Percentiles rank a stretch among this genome's conserved stretches.
phyloP scores from a whole-genome alignment of 805 yeast genomes.

The Candida easanensis region DNA sequence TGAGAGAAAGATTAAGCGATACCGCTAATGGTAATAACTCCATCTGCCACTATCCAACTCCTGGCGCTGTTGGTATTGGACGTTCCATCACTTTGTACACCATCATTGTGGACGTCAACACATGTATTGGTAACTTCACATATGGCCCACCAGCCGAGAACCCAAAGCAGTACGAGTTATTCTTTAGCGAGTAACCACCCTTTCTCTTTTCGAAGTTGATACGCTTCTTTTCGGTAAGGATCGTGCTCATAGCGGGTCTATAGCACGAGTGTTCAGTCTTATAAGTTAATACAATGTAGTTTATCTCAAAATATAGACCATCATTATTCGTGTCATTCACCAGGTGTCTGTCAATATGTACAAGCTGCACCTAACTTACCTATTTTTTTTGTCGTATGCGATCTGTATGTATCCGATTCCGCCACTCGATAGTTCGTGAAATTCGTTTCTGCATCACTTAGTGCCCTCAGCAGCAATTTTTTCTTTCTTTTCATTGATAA shows the following conservation, averaged over 20 bases:
- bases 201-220: neutral
- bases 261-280: neutral
- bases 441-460: neutral
- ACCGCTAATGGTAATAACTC: conserved; percentile 17
- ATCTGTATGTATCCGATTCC: no score
- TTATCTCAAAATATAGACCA: no score
- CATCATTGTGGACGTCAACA: conserved; percentile 15
- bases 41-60: conserved; percentile 20
- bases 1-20: conserved; percentile 25
- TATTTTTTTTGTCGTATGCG: no score
- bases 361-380: no score
- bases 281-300: no score
- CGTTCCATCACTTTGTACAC: conserved; percentile 21
- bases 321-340: neutral
- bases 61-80: conserved; percentile 18
- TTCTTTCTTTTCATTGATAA: conserved; percentile 55
- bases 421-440: neutral
- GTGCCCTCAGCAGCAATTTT: conserved; percentile 11
- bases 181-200: conserved; percentile 7
- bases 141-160: conserved; percentile 18
- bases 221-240: neutral
- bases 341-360: neutral
- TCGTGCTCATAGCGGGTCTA: neutral
- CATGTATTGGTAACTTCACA: conserved; percentile 16
- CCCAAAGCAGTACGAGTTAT: conserved; percentile 14